Conservation (phyloP, 768 basidiomycete species). For the Boletellus emodensis region DNA sequence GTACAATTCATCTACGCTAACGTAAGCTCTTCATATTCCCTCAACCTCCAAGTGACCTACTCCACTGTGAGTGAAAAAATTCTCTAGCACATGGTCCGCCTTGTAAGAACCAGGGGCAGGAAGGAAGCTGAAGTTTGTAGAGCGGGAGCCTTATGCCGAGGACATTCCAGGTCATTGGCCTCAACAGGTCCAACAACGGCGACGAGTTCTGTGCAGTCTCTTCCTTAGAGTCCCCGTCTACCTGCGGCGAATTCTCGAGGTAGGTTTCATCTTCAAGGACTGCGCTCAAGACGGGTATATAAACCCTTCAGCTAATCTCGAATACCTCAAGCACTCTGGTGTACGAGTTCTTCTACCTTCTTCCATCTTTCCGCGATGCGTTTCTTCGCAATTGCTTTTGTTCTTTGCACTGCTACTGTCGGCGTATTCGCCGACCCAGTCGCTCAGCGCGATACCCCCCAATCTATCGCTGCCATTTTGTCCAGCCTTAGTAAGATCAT, state of each 20-base stretch:
- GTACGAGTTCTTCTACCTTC: constrained; percentile 3
- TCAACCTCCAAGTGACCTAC: not conserved
- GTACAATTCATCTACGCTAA: too few relatives aligned
- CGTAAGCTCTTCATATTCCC: not conserved
- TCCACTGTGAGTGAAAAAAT: not conserved
- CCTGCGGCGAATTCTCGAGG: not conserved
- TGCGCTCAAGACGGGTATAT: constrained; percentile 6
- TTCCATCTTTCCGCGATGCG: constrained; percentile 3
- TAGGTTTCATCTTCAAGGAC: not conserved
- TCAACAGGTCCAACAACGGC: not conserved
- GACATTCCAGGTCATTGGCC: too few relatives aligned
- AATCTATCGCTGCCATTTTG: constrained; percentile 8
- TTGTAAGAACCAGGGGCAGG: not conserved
- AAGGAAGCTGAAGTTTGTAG: not conserved
- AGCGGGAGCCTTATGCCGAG: too few relatives aligned
- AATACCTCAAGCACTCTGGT: constrained; percentile 7
- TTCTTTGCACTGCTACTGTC: constrained; percentile 6
- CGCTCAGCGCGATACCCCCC: not conserved
- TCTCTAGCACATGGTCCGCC: not conserved
- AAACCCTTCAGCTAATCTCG: constrained; percentile 1
- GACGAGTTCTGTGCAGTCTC: not conserved
- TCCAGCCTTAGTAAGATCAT: constrained; percentile 1
- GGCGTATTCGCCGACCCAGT: constrained; percentile 10
- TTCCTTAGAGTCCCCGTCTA: constrained; percentile 3
- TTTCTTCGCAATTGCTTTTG: constrained; percentile 6